phyloP scores from a whole-genome alignment of 345 rosid species.

The Eucalyptus tenuipes region DNA sequence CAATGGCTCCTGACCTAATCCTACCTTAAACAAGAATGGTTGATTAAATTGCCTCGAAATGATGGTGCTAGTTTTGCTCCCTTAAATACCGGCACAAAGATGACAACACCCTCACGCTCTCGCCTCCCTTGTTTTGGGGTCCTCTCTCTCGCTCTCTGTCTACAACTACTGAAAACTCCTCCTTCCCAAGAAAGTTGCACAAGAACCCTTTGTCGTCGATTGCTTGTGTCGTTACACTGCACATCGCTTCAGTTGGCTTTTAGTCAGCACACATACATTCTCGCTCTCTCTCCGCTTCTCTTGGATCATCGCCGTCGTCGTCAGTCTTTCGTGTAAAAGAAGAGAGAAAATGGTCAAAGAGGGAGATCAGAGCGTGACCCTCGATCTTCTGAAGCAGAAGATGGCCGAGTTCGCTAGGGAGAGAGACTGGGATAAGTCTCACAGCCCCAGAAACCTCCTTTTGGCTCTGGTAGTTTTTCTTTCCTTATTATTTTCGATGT shows the following conservation, averaged over 20 bases:
- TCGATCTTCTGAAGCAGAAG: slow-evolving; percentile 50
- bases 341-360: background rate
- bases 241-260: background rate
- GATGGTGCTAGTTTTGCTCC: background rate
- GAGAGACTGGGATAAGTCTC: slow-evolving; percentile 82
- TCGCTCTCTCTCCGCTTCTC: background rate
- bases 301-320: background rate
- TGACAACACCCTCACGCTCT: background rate
- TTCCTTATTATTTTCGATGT: background rate
- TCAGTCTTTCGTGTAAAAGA: background rate
- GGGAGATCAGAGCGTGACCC: slow-evolving; percentile 36
- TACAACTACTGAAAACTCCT: background rate
- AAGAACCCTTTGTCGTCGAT: background rate
- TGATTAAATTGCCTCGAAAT: background rate
- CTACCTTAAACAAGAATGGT: background rate
- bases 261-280: background rate
- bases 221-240: background rate
- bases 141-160: background rate
- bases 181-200: background rate
- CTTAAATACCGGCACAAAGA: background rate
- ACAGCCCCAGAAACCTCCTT: slow-evolving; percentile 89
- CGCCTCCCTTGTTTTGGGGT: background rate
- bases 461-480: slow-evolving; percentile 49
- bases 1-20: background rate
- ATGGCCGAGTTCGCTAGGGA: slow-evolving; percentile 78